phyloP scores from a whole-genome alignment of 345 rosid species.

The Salix viminalis region DNA sequence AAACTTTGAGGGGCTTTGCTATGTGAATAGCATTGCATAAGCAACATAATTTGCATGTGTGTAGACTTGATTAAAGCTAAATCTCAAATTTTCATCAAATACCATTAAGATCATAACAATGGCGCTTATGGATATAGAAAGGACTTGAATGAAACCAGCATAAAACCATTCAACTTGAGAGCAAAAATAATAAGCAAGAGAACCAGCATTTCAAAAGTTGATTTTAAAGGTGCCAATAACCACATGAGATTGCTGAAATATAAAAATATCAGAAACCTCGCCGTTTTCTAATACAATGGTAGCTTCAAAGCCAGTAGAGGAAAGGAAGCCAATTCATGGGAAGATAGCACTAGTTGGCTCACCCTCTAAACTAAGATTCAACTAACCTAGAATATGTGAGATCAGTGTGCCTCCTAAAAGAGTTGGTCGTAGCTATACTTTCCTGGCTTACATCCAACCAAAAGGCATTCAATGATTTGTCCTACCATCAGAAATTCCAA shows the following conservation, averaged over 20 bases:
- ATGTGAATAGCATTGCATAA: background rate
- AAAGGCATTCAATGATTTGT: background rate
- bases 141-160: background rate
- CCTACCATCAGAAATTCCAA: background rate
- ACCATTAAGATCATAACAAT: background rate
- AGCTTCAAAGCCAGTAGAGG: background rate
- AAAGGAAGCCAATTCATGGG: background rate
- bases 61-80: background rate
- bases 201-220: background rate
- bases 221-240: too few relatives aligned
- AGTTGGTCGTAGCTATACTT: background rate
- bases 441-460: background rate
- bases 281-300: background rate
- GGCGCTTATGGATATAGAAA: background rate
- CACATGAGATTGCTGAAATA: background rate
- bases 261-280: background rate
- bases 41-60: background rate
- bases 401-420: background rate
- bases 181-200: background rate
- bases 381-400: background rate
- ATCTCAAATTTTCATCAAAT: background rate
- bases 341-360: background rate
- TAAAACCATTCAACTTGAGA: background rate
- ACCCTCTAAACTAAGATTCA: background rate
- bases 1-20: background rate